Base-by-base conservation (phyloP, 805 yeast genomes). In the Saitoella complicata region DNA sequence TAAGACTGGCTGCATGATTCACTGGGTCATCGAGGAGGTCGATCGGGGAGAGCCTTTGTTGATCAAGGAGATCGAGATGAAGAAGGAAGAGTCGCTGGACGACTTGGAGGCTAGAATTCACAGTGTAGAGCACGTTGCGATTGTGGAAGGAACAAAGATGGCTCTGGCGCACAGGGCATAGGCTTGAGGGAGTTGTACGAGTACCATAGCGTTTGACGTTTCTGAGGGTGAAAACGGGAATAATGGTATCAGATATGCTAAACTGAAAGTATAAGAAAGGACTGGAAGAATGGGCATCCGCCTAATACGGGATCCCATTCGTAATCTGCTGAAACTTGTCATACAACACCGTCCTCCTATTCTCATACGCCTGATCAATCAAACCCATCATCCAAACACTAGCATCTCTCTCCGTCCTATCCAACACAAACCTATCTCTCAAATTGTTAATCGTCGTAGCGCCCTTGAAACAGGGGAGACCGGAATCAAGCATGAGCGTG, bases 291-390 rank as follows among this genome's bases (percentile, higher is more conserved):
- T 33, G 13, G n/a, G 7, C 9, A 13, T 33, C 11, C 39, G 11
- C 11, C 49, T 55, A 87, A 57, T 87, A 88, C 11, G 98, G 98
- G 60, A 91, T 91, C 47, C 99, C 99, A 56, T 91, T 91, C 35
- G 98, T 91, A 52, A 91, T 61, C 56, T 94, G 71, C 64, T 91
- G 99, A 76, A 91, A 91, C 65, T 87, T 96, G 59, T 91, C 99
- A 62, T 91, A 91, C 13, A 95, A 97, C 58, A 79, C 82, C 34
- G 98, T 91, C 57, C 80, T 85, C 55, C 76, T 65, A 63, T 94
- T 81, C 61, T 88, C 97, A 61, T 76, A 80, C 47, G 93, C 78
- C 65, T 79, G 81, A 51, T 68, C 70, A 50, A 91, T 78, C 63
- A 91, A 71, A 1, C 76, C 71, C 50, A 82, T 72, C 76, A 91